phyloP scores from a whole-genome alignment of 176 grass and related monocot species.

The Carex scoparia region DNA sequence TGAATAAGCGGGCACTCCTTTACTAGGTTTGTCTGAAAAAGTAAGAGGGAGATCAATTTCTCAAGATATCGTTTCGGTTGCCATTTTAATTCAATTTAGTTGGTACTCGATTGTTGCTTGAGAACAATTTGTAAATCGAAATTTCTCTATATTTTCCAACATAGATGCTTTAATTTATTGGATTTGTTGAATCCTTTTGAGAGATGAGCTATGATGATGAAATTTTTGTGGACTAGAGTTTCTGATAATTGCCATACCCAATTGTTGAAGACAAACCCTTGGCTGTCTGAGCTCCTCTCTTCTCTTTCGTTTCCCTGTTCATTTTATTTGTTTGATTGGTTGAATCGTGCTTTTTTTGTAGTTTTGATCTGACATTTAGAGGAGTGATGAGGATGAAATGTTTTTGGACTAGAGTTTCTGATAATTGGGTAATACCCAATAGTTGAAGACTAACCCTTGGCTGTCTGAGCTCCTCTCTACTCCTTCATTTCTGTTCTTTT shows the following conservation, averaged over 20 bases:
- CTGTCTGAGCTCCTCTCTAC: slow-evolving; percentile 18
- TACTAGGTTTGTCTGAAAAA: slow-evolving; percentile 25
- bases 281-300: slow-evolving; percentile 23
- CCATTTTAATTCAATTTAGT: slow-evolving; percentile 28
- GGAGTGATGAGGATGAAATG: slow-evolving; percentile 15
- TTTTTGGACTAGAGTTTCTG: slow-evolving; percentile 18
- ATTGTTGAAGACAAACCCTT: slow-evolving; percentile 26
- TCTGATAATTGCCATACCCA: not conserved
- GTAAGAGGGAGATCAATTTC: slow-evolving; percentile 43
- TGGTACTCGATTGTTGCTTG: slow-evolving; percentile 70
- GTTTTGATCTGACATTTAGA: not conserved
- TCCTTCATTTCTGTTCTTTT: not conserved
- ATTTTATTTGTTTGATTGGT: not conserved
- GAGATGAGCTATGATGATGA: slow-evolving; percentile 12
- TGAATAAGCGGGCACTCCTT: slow-evolving; percentile 20
- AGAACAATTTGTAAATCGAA: slow-evolving; percentile 20
- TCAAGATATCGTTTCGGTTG: slow-evolving; percentile 86
- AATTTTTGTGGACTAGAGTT: slow-evolving; percentile 13
- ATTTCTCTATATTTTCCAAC: no score
- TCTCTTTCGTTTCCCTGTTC: not conserved
- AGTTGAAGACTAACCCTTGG: slow-evolving; percentile 25
- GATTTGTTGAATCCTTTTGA: not conserved
- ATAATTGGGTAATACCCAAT: not conserved
- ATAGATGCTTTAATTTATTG: no score
- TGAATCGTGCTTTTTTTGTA: not conserved